A percentile compares a stretch with the other conserved stretches of the same genome.
Conservation (phyloP, 495 filamentous ascomycete species). For the Xylaria castorea region DNA sequence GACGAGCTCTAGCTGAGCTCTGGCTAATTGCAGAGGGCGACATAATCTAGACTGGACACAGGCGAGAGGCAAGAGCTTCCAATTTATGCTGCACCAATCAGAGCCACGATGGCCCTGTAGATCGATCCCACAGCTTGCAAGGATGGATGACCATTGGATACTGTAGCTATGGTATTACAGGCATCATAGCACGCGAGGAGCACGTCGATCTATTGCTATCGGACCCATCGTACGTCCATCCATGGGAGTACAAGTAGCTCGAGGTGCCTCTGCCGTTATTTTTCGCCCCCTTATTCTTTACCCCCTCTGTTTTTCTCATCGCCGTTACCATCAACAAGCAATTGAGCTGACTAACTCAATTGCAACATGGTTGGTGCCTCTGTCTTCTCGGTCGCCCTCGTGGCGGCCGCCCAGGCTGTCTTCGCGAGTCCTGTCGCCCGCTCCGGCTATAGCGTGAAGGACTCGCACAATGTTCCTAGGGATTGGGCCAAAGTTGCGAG, state of each 20-base stretch:
- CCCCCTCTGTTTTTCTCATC: slow-evolving; percentile 1
- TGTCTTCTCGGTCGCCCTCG: slow-evolving; percentile 37
- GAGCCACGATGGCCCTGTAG: background rate
- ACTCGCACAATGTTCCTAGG: slow-evolving; percentile 55
- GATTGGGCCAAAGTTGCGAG: slow-evolving; percentile 55
- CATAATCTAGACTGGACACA: background rate
- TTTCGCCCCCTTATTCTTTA: background rate
- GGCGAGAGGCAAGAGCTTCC: background rate
- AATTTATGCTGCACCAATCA: background rate
- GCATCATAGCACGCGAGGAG: slow-evolving; percentile 23
- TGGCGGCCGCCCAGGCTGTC: slow-evolving; percentile 36
- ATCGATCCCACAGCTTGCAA: slow-evolving; percentile 8
- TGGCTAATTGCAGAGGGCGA: background rate
- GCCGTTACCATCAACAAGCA: slow-evolving; percentile 5
- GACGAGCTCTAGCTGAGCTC: slow-evolving; percentile 14
- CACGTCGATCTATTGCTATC: slow-evolving; percentile 9
- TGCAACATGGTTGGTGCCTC: slow-evolving; percentile 40
- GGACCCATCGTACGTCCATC: slow-evolving; percentile 3
- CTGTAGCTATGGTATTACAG: slow-evolving; percentile 1
- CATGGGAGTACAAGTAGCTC: slow-evolving; percentile 15
- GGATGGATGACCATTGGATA: background rate
- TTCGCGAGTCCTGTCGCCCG: slow-evolving; percentile 44
- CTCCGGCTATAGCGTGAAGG: slow-evolving; percentile 59
- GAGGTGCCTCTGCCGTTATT: background rate
- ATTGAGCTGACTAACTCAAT: background rate